These are phyloP conservation scores for Smittium culicis DNA, from an alignment of 371 early-diverging fungal genomes.

Conservation along the genomic window DNA sequence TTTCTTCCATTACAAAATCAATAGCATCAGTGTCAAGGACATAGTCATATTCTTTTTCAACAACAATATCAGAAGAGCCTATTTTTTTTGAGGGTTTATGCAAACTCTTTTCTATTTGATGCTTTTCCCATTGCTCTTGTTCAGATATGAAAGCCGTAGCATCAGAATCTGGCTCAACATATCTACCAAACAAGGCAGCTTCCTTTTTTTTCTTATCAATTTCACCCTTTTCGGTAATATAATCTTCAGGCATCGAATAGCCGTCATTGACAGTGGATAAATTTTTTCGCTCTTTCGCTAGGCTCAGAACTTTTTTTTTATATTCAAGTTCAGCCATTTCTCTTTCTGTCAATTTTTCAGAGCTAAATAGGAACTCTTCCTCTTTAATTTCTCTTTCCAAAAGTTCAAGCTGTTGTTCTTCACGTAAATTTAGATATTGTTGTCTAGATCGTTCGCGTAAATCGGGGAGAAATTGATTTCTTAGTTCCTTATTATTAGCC, in stretches of 20 bases:
- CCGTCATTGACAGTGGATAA: conserved; percentile 63
- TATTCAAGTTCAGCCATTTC: conserved; percentile 64
- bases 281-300: conserved; percentile 70
- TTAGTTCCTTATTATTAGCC: conserved; percentile 63
- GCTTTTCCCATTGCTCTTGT: conserved; percentile 87
- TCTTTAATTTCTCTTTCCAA: conserved; percentile 65
- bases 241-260: conserved; percentile 87
- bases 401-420: conserved; percentile 62
- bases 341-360: conserved; percentile 55
- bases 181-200: conserved; percentile 68
- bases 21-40: conserved; percentile 90
- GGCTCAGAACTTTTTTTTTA: conserved; percentile 61
- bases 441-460: conserved; percentile 76
- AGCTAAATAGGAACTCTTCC: conserved; percentile 70
- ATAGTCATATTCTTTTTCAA: conserved; percentile 66
- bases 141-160: conserved; percentile 63
- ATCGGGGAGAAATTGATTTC: conserved; percentile 41
- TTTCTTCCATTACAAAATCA: conserved; percentile 72
- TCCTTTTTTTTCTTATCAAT: conserved; percentile 85
- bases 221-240: conserved; percentile 86
- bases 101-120: conserved; percentile 56
- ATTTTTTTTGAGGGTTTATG: conserved; percentile 27
- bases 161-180: conserved; percentile 46
- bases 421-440: conserved; percentile 78
- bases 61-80: conserved; percentile 18